Percentiles rank a stretch among this genome's conserved stretches.
phyloP scores from a whole-genome alignment of 352 stramenopile genomes.

The Thraustochytrium striatum region DNA sequence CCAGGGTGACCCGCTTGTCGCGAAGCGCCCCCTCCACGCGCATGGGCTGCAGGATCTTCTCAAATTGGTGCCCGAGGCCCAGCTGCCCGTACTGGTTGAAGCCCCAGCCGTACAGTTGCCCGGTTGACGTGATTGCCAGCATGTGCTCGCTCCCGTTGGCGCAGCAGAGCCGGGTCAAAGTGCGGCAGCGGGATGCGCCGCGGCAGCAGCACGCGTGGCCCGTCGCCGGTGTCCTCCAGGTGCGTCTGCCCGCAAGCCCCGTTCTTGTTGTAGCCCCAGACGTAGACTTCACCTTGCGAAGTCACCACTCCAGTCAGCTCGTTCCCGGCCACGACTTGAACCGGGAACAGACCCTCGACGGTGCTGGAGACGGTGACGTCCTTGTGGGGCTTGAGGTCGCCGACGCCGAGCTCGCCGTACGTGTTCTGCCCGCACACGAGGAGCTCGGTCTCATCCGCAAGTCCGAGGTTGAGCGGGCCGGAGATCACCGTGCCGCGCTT shows the following conservation, averaged over 20 bases:
- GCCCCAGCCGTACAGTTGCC: conserved; percentile 72
- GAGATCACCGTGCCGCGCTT: background rate
- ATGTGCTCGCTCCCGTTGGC: conserved; percentile 41
- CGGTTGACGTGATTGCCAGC: conserved; percentile 22
- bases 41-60: conserved; percentile 44
- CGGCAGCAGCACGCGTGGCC: background rate
- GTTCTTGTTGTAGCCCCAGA: conserved; percentile 46
- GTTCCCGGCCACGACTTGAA: conserved; percentile 32
- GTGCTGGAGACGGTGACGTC: background rate
- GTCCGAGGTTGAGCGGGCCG: conserved; percentile 20
- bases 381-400: conserved; percentile 39
- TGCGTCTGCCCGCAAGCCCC: conserved; percentile 9
- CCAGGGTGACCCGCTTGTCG: conserved; percentile 30
- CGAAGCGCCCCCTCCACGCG: conserved; percentile 30
- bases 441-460: conserved; percentile 33
- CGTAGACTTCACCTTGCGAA: conserved; percentile 19
- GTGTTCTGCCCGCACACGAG: conserved; percentile 29
- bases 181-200: conserved; percentile 1
- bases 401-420: conserved; percentile 32
- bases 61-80: conserved; percentile 69
- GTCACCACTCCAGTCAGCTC: conserved; percentile 26
- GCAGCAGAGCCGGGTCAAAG: conserved; percentile 34
- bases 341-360: conserved; percentile 16
- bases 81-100: conserved; percentile 89
- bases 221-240: background rate